Percentiles rank a stretch among this genome's conserved stretches.
These are phyloP conservation scores for Paraconiothyrium sp. DNA, from an alignment of 2,329 filamentous ascomycete genomes.

Conservation along the genomic window DNA sequence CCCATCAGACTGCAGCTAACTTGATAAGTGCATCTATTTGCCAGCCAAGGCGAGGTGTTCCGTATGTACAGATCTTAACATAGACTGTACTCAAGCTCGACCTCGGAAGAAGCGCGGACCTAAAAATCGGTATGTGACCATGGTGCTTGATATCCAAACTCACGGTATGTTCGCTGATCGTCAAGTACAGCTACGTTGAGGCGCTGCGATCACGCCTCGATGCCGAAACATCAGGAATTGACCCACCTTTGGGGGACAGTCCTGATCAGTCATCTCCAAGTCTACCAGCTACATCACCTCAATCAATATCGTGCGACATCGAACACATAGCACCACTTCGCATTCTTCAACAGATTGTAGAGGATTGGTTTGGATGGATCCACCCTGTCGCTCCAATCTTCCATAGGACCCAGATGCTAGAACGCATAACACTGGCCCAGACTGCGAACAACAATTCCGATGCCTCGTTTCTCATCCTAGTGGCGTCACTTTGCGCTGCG, in stretches of 20 bases:
- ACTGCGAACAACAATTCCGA: background rate
- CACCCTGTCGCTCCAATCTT: constrained; percentile 32
- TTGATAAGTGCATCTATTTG: constrained; percentile 19
- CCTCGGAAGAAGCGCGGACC: constrained; percentile 32
- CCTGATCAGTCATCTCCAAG: background rate
- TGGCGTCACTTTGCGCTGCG: constrained; percentile 30
- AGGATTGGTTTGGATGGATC: constrained; percentile 34
- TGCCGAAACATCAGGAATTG: background rate
- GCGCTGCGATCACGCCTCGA: constrained; percentile 19
- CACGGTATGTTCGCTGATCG: background rate
- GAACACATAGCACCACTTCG: constrained; percentile 21
- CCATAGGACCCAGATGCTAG: constrained; percentile 22
- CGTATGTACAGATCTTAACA: constrained; percentile 24
- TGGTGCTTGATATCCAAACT: background rate
- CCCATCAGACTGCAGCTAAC: background rate
- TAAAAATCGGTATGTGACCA: constrained; percentile 28
- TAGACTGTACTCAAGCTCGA: constrained; percentile 25
- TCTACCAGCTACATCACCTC: background rate
- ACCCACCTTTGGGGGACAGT: background rate
- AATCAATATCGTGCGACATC: background rate
- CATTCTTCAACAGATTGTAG: constrained; percentile 21
- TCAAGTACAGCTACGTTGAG: constrained; percentile 4
- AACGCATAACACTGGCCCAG: constrained; percentile 4
- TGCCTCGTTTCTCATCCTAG: constrained; percentile 22
- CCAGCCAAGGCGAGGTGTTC: constrained; percentile 19